phyloP scores from a whole-genome alignment of 106 monocot species.

The Ottelia alismoides region DNA sequence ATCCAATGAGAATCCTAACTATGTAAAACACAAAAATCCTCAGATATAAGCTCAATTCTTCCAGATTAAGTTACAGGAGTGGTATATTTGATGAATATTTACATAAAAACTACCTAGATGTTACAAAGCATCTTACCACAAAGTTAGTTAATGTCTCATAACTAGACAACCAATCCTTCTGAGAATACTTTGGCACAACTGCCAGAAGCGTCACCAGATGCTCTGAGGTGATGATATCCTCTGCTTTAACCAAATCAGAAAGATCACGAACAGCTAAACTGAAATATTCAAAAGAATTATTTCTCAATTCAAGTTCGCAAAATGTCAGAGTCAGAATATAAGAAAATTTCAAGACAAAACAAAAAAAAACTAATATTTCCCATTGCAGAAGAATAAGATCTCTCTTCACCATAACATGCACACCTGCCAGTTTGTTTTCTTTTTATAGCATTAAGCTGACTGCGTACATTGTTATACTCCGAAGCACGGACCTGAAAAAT shows the following conservation, averaged over 20 bases:
- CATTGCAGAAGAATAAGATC: no score
- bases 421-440: conserved; percentile 91
- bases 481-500: conserved; percentile 50
- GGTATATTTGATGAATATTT: no score
- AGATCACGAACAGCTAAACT: conserved; percentile 86
- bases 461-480: conserved; percentile 70
- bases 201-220: conserved; percentile 86
- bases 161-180: conserved; percentile 70
- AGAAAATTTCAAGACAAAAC: neutral
- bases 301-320: no score
- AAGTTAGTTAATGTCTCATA: conserved; percentile 66
- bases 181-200: no score
- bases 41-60: no score
- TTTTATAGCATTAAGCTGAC: conserved; percentile 89
- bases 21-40: no score
- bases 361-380: no score
- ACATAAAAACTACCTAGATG: no score
- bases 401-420: no score
- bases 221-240: conserved; percentile 72
- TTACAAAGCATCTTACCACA: no score
- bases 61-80: no score
- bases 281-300: conserved; percentile 6
- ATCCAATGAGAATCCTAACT: no score
- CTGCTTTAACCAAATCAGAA: conserved; percentile 68
- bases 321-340: neutral